A percentile compares a stretch with the other conserved stretches of the same genome.
Evolutionary conservation across 306 rosid species (phyloP).

Genomic region (Citrullus amarus): DNA sequence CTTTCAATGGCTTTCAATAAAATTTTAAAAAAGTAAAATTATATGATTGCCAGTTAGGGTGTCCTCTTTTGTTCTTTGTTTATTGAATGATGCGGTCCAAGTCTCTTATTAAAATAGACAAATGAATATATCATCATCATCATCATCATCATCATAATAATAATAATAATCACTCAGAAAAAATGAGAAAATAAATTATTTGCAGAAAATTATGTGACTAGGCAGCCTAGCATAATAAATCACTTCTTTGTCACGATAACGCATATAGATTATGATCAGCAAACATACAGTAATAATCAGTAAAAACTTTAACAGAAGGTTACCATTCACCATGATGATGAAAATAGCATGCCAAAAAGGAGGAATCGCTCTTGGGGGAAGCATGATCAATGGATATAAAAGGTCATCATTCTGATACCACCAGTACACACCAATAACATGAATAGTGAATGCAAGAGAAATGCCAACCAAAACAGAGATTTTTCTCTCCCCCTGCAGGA

Average conservation of each 20-base stretch:
- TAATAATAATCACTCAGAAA: neutral
- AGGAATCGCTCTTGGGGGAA: conserved; percentile 84
- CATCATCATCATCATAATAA: no score
- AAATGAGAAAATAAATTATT: conserved; percentile 1
- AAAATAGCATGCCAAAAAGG: conserved; percentile 97
- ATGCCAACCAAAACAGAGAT: conserved; percentile 52
- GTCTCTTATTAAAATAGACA: neutral
- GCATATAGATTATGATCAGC: neutral
- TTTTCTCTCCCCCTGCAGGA: conserved; percentile 95
- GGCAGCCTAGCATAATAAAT: neutral
- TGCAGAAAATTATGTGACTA: neutral
- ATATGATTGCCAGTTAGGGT: no score
- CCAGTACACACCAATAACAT: conserved; percentile 85
- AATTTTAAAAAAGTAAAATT: no score
- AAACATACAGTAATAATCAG: neutral
- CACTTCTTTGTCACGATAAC: neutral
- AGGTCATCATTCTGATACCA: conserved; percentile 92
- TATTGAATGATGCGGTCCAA: neutral
- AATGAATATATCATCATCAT: no score
- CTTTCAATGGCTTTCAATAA: no score
- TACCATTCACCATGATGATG: conserved; percentile 88
- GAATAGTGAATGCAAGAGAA: conserved; percentile 64
- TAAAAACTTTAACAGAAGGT: conserved; percentile 9
- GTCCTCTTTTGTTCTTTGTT: neutral
- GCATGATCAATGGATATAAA: conserved; percentile 71